phyloP scores from a whole-genome alignment of 257 asterid species.

The Rubia yunnanensis region DNA sequence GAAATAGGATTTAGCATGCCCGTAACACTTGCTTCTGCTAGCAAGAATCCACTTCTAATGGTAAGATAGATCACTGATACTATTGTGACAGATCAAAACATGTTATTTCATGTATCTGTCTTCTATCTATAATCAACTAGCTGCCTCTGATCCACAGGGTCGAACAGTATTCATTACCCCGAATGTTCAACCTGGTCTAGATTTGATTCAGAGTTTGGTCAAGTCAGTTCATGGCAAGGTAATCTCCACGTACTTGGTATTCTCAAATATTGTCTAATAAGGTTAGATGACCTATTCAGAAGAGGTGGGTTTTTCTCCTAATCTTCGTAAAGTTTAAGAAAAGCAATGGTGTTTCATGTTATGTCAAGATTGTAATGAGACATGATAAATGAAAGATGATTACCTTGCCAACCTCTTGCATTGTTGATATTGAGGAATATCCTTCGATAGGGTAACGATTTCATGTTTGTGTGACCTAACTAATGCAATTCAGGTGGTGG shows the following conservation, averaged over 20 bases:
- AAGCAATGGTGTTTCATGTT: background rate
- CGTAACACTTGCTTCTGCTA: conserved; percentile 47
- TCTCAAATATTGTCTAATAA: background rate
- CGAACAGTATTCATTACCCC: conserved; percentile 52
- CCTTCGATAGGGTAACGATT: background rate
- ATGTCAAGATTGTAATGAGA: background rate
- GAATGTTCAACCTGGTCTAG: conserved; percentile 48
- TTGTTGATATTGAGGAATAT: no score
- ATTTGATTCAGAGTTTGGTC: conserved; percentile 46
- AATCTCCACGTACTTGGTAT: conserved; percentile 6
- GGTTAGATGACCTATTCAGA: background rate
- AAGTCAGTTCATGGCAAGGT: conserved; percentile 70
- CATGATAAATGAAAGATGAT: background rate
- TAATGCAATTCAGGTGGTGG: conserved; percentile 40
- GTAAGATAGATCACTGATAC: conserved; percentile 21
- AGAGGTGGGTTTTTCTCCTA: background rate
- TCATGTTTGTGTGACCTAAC: background rate
- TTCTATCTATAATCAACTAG: conserved; percentile 8
- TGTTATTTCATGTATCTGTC: conserved; percentile 1
- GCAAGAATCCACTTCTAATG: conserved; percentile 55
- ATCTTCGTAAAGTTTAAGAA: background rate
- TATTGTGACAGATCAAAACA: background rate
- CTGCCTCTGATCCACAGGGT: conserved; percentile 37
- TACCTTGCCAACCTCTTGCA: no score
- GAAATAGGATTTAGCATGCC: conserved; percentile 65